A percentile compares a stretch with the other conserved stretches of the same genome.
Evolutionary conservation across 352 stramenopile genomes (phyloP).

Genomic region (Phytophthora boehmeriae): DNA sequence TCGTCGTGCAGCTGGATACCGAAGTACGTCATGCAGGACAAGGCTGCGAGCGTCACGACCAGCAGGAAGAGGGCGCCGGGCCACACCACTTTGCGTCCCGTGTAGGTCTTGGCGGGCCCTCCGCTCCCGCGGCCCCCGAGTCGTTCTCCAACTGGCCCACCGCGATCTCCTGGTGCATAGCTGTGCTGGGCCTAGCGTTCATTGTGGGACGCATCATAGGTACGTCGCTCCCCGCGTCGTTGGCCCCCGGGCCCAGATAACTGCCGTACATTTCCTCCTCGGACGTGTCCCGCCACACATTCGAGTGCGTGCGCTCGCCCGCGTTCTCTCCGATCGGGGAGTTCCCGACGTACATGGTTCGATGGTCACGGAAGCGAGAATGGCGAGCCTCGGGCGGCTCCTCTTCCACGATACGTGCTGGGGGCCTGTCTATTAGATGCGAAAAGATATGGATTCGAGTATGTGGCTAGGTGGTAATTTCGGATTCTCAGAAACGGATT

Average conservation of each 20-base stretch:
- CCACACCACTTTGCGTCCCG: conserved; percentile 80
- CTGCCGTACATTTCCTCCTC: conserved; percentile 77
- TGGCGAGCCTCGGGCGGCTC: not conserved
- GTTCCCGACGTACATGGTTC: conserved; percentile 36
- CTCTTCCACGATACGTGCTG: not conserved
- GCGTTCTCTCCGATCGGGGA: conserved; percentile 38
- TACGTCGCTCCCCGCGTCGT: conserved; percentile 39
- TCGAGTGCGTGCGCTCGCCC: conserved; percentile 38
- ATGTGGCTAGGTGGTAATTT: not conserved
- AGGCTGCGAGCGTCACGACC: conserved; percentile 48
- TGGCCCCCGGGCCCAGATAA: conserved; percentile 56
- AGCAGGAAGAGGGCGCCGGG: conserved; percentile 78
- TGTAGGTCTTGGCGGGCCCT: conserved; percentile 39
- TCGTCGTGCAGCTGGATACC: conserved; percentile 59
- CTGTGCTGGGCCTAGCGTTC: conserved; percentile 34
- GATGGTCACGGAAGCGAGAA: not conserved
- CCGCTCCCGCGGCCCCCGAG: conserved; percentile 6
- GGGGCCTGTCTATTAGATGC: not conserved
- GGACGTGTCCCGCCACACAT: conserved; percentile 77
- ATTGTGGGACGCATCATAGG: conserved; percentile 63
- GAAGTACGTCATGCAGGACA: conserved; percentile 71
- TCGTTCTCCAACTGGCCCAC: conserved; percentile 68
- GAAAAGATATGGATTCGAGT: not conserved
- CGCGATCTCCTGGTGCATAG: conserved; percentile 70
- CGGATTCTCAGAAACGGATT: too few species aligned